Conservation (phyloP, 129 eudicot genomes). For the Solidago caesia region DNA sequence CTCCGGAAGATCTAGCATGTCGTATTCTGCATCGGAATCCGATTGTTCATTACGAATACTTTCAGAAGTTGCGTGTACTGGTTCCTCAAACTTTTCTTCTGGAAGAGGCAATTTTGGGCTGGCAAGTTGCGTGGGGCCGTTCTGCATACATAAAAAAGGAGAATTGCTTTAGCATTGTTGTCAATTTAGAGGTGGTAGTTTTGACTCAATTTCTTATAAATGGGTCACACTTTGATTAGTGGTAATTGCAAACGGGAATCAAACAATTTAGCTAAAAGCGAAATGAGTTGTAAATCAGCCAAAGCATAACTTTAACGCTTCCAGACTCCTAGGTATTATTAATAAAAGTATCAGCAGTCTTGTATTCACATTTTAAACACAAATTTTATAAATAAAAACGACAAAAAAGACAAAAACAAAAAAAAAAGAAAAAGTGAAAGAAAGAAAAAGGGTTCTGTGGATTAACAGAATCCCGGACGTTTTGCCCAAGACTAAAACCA, state of each 20-base stretch:
- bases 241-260: neutral
- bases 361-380: no score
- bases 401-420: no score
- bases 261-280: neutral
- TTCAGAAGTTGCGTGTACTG: constrained; percentile 27
- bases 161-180: neutral
- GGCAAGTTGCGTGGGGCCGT: constrained; percentile 63
- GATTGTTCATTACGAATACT: constrained; percentile 33
- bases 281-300: neutral
- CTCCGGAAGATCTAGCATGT: constrained; percentile 72
- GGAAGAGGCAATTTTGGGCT: constrained; percentile 67
- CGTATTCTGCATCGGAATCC: constrained; percentile 61
- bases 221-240: neutral
- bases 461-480: neutral
- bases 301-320: neutral
- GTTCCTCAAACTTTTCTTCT: constrained; percentile 48
- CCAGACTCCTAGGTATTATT: neutral
- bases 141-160: constrained; percentile 40
- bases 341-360: neutral
- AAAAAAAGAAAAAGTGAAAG: no score
- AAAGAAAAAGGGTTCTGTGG: neutral
- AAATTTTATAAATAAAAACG: no score
- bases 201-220: neutral
- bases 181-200: neutral
- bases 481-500: neutral